Evolutionary conservation across 2,329 filamentous ascomycete genomes (phyloP), one percentile per base, ranked within the genome.

Genomic region (Epichloe glyceriae): DNA sequence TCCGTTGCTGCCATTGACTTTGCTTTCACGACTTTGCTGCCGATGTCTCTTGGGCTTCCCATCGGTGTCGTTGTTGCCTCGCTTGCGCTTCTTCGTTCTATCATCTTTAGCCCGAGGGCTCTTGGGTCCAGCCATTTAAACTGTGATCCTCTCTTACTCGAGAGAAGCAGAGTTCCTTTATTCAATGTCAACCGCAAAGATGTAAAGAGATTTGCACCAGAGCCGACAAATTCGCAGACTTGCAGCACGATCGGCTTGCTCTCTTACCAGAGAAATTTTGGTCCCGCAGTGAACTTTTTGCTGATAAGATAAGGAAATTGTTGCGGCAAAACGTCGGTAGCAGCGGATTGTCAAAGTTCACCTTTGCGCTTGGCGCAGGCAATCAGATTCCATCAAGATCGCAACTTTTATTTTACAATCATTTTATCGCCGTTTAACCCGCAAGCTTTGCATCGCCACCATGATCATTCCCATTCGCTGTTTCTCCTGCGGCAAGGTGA

Each of bases 391-490:
- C 54, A 26, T 56, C 41, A 20, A 26, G 30, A 43, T 47, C 44
- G 43, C 26, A 42, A 17, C 38, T 42, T 41, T 33, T 20, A 3
- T 10, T 20, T 42, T 22, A 38, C 19, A 15, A 26, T 20, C 20
- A 14, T 33, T 38, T 37, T 10, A 15, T 20, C 39, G 15, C 26
- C 15, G 4, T 44, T 5, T n/a, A 35, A 35, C 34, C 34, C 20
- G 3, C 3, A 39, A 26, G 26, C 8, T n/a, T 33, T 22, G 35
- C 34, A 46, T 37, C 39, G 8, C 17, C 48, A 40, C 20, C 40
- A 98, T 98, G 93, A 98, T 98, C 71, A 97, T 98, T 60, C 93
- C 93, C 3, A 88, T 98, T 58, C 88, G 93, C 60, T 98, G 93
- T 74, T 98, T 98, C 72, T 97, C 93, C 52, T 98, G 93, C 70